Conservation (phyloP, 2,329 filamentous ascomycete genomes). For the Colletotrichum tamarilloi region DNA sequence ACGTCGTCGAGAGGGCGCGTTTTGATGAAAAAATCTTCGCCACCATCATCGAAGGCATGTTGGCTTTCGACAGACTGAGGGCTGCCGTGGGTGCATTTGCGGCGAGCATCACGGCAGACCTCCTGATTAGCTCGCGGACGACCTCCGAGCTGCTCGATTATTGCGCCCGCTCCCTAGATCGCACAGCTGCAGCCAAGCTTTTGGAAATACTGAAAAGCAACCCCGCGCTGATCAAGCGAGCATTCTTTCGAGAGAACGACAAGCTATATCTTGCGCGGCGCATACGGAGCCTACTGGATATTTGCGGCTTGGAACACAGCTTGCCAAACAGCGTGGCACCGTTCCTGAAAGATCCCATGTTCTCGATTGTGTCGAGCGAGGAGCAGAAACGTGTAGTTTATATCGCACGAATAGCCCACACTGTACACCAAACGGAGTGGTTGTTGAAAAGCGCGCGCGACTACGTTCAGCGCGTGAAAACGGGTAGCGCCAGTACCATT, state of each 20-base stretch:
- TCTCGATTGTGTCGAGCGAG: not conserved
- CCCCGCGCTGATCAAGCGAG: not conserved
- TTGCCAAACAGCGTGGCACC: not conserved
- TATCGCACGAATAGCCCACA: constrained; percentile 1
- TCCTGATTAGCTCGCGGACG: constrained; percentile 44
- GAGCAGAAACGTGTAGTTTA: not conserved
- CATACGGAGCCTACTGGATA: constrained; percentile 23
- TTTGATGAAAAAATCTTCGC: constrained; percentile 55
- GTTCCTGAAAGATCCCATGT: not conserved
- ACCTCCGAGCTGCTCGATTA: constrained; percentile 54
- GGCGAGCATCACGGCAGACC: constrained; percentile 49
- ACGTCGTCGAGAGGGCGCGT: constrained; percentile 52
- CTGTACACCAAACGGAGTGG: not conserved
- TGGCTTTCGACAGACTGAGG: constrained; percentile 58
- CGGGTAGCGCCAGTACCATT: not conserved
- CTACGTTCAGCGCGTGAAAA: not conserved
- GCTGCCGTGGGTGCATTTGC: constrained; percentile 57
- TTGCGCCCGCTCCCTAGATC: constrained; percentile 45
- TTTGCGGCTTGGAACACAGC: not conserved
- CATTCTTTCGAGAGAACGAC: not conserved
- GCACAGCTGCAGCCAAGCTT: not conserved
- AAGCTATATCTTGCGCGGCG: constrained; percentile 8
- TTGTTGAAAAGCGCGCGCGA: not conserved
- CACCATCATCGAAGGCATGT: constrained; percentile 58
- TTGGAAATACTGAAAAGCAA: not conserved